Conservation (phyloP, 805 yeast genomes). For the Ogataea henricii region DNA sequence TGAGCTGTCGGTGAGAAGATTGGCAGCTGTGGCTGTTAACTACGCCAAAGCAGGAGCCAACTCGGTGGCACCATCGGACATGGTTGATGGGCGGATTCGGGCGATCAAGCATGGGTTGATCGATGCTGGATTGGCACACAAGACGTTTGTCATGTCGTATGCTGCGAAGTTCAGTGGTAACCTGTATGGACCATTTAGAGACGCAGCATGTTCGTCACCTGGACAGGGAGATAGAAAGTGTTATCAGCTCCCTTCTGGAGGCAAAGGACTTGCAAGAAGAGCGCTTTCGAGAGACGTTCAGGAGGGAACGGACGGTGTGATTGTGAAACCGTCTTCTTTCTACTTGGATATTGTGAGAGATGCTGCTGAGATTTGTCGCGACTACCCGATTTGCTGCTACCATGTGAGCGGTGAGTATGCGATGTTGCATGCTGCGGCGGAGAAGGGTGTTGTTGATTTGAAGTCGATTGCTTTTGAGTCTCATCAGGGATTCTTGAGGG, state of each 20-base stretch:
- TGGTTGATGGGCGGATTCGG: constrained; percentile 92
- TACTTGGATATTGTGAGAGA: constrained; percentile 89
- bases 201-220: constrained; percentile 93
- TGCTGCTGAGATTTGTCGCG: constrained; percentile 77
- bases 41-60: constrained; percentile 96
- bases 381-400: constrained; percentile 90
- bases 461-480: constrained; percentile 79
- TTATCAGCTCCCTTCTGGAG: constrained; percentile 92
- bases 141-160: constrained; percentile 87
- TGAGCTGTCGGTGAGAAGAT: constrained; percentile 70
- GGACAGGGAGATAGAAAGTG: constrained; percentile 87
- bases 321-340: constrained; percentile 95
- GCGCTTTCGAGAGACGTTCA: constrained; percentile 82
- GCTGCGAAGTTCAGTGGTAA: constrained; percentile 92
- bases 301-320: constrained; percentile 95
- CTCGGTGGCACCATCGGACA: constrained; percentile 95
- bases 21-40: constrained; percentile 93
- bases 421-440: constrained; percentile 98
- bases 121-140: constrained; percentile 80
- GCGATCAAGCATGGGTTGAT: constrained; percentile 87
- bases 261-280: constrained; percentile 89
- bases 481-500: constrained; percentile 88
- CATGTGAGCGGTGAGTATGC: constrained; percentile 98
- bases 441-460: constrained; percentile 87
- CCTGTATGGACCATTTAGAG: constrained; percentile 95